phyloP scores from a whole-genome alignment of 768 basidiomycete species.

The Amanita jacksonii region DNA sequence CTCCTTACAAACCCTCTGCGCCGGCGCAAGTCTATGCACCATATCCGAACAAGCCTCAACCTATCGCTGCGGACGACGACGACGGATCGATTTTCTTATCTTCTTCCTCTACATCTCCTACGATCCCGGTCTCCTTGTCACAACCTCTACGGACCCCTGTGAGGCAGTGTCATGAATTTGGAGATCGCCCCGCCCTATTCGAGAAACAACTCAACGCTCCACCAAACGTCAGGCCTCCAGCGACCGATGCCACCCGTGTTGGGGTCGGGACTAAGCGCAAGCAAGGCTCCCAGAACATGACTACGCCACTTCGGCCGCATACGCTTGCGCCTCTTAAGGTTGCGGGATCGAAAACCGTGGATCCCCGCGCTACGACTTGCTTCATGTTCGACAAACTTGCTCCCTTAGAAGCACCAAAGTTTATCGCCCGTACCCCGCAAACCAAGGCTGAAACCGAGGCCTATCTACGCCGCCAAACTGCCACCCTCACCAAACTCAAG shows the following conservation, averaged over 20 bases:
- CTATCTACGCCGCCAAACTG: constrained; percentile 42
- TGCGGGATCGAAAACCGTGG: constrained; percentile 23
- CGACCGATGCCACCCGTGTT: constrained; percentile 19
- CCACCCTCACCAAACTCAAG: constrained; percentile 52
- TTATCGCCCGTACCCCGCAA: constrained; percentile 38
- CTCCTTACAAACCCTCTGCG: constrained; percentile 39
- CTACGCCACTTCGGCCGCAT: constrained; percentile 48
- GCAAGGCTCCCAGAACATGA: constrained; percentile 34
- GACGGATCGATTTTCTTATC: constrained; percentile 52
- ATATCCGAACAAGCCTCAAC: constrained; percentile 10
- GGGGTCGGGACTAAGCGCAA: constrained; percentile 60
- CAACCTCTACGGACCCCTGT: constrained; percentile 54
- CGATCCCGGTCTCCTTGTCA: constrained; percentile 33
- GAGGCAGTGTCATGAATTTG: constrained; percentile 35
- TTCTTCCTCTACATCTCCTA: constrained; percentile 27
- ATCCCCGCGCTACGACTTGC: constrained; percentile 28
- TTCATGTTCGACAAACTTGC: constrained; percentile 41
- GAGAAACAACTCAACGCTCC: constrained; percentile 24
- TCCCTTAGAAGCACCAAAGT: constrained; percentile 44
- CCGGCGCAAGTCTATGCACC: constrained; percentile 6
- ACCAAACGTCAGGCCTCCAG: constrained; percentile 13
- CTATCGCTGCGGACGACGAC: constrained; percentile 41
- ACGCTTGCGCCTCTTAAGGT: constrained; percentile 41
- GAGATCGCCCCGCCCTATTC: constrained; percentile 33
- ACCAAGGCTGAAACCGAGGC: constrained; percentile 47